A percentile compares a stretch with the other conserved stretches of the same genome.
Evolutionary conservation across 441 rosid genomes (phyloP).

Genomic region (Bocquillonia castaneifolia): DNA sequence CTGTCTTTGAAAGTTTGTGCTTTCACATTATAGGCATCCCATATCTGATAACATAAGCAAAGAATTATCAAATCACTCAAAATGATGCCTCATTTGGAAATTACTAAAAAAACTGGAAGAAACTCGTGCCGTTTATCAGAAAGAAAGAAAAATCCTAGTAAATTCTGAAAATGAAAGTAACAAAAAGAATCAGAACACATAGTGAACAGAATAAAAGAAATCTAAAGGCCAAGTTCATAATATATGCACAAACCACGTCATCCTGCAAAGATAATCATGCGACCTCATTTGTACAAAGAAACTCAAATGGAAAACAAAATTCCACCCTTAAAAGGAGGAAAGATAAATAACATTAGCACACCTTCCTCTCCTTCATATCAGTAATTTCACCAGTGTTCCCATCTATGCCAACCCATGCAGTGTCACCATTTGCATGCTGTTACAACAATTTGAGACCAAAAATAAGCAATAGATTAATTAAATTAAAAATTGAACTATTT

Average conservation of each 20-base stretch:
- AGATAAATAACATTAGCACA: constrained; percentile 11
- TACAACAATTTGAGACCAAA: not conserved
- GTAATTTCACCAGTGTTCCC: constrained; percentile 83
- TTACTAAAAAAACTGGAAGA: not conserved
- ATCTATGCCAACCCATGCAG: constrained; percentile 88
- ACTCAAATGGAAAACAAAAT: not conserved
- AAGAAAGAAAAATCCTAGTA: not conserved
- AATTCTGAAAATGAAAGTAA: not conserved
- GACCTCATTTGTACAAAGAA: not conserved
- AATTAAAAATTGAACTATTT: not conserved
- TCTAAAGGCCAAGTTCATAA: not conserved
- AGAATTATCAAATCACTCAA: not conserved
- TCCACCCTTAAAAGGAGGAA: not conserved
- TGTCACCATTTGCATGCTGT: constrained; percentile 92
- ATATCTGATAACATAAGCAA: constrained; percentile 42
- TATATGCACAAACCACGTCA: not conserved
- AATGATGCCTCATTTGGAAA: not conserved
- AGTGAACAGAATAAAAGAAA: not conserved
- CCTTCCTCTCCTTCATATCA: constrained; percentile 89
- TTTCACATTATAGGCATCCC: constrained; percentile 94
- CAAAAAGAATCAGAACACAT: not conserved
- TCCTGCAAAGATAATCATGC: not conserved
- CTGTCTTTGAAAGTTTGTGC: constrained; percentile 89
- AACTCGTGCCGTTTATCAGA: not conserved
- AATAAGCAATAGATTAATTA: not conserved